Conservation (phyloP, 768 basidiomycete species). For the Boletus reticulatus region DNA sequence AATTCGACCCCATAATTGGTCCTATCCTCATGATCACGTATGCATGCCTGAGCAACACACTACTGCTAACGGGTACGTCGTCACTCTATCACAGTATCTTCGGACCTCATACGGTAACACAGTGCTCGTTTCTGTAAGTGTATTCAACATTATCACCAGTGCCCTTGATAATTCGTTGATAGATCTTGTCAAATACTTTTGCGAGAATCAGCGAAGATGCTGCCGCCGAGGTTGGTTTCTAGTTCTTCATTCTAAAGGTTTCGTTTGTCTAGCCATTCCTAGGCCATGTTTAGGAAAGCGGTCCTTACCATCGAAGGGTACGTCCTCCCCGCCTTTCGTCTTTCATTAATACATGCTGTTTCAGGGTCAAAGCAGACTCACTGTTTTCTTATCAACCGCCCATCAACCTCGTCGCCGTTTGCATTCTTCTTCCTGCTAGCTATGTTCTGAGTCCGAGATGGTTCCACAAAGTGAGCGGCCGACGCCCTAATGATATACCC, state of each 20-base stretch:
- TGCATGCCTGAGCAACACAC: conserved; percentile 88
- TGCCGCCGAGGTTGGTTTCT: conserved; percentile 67
- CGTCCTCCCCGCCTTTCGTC: conserved; percentile 5
- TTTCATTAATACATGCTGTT: conserved; percentile 12
- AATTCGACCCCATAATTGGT: conserved; percentile 86
- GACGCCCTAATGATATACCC: conserved; percentile 1
- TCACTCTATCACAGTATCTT: neutral
- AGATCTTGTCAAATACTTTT: conserved; percentile 96
- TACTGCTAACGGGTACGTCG: conserved; percentile 80
- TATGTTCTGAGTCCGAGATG: conserved; percentile 89
- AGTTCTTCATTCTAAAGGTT: neutral
- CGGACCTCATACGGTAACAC: conserved; percentile 7
- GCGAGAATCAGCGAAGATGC: conserved; percentile 92
- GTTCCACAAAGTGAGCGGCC: conserved; percentile 82
- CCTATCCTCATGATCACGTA: conserved; percentile 90
- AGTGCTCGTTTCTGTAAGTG: conserved; percentile 78
- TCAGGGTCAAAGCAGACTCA: conserved; percentile 82
- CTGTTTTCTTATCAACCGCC: conserved; percentile 95
- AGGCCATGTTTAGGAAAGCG: conserved; percentile 95
- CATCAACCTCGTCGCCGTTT: conserved; percentile 83
- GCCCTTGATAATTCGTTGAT: conserved; percentile 17
- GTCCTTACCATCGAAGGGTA: conserved; percentile 95
- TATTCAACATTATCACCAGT: neutral
- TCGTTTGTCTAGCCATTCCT: neutral
- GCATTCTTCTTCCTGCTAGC: conserved; percentile 82